phyloP scores from a whole-genome alignment of 345 rosid species.

The sweet orange (Citrus sinensis) region DNA sequence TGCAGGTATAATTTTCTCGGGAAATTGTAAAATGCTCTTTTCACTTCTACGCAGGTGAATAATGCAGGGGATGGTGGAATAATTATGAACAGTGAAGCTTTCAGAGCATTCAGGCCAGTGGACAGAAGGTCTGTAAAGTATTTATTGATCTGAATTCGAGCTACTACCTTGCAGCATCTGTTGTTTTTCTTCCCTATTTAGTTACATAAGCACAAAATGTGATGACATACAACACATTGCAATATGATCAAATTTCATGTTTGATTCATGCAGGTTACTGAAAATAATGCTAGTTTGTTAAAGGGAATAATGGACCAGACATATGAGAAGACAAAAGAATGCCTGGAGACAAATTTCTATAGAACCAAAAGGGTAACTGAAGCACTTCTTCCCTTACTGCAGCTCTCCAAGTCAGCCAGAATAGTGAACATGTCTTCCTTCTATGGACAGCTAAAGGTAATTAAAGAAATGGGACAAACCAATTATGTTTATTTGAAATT shows the following conservation, averaged over 20 bases:
- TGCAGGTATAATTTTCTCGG: no score
- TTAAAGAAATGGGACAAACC: background rate
- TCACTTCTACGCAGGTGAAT: conserved; percentile 6
- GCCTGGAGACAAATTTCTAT: conserved; percentile 23
- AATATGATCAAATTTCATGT: background rate
- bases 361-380: conserved; percentile 19
- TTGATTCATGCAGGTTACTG: conserved; percentile 5
- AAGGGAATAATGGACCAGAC: conserved; percentile 9
- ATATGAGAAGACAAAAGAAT: conserved; percentile 13
- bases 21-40: no score
- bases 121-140: background rate
- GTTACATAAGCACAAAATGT: background rate
- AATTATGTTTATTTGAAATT: background rate
- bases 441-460: conserved; percentile 18
- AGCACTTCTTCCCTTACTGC: conserved; percentile 18
- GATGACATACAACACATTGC: background rate
- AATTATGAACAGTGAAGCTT: conserved; percentile 10
- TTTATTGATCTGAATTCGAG: background rate
- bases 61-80: conserved; percentile 16
- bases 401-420: conserved; percentile 11
- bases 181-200: no score
- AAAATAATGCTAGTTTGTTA: conserved; percentile 1
- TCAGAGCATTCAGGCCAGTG: background rate
- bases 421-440: conserved; percentile 21
- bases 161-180: background rate